Evolutionary conservation across 306 rosid species (phyloP), one percentile per base, ranked within the genome.

Genomic region (Arachis stenosperma): DNA sequence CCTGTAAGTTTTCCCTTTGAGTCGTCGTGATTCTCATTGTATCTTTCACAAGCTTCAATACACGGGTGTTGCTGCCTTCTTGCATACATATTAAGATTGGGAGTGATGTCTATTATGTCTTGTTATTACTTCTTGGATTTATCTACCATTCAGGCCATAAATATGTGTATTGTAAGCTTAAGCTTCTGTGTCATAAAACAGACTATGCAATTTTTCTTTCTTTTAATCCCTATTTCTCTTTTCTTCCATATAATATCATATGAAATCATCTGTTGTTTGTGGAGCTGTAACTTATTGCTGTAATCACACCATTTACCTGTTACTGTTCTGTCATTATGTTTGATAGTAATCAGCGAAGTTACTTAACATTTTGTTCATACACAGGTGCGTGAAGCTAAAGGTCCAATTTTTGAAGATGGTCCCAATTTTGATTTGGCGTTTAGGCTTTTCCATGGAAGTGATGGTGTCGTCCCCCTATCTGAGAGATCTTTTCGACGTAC

Each of bases 321-420:
- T 42, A 48, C 14, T 53, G 60, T 53, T 42, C 56, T 71, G 69
- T 40, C 64, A 47, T 79, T 67, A 37, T 6, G 65, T 46, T 53
- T 48, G 2, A 29, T 63, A 62, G 73, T 44, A 69, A 62, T 61
- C 53, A 12, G 13, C 58, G 47, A 4, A 30, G 82, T 90, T 53
- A 77, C 69, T 10, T 50, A 10, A 6, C 54, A 39, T 73, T 30
- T 73, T 1, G 43, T 66, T 65, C 77, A 57, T 80, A 61, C 51
- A 47, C 88, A 93, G 98, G 92, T 64, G 5, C 88, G 89, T 64
- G 90, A 86, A 74, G 75, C 88, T 64, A 91, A 89, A 87, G 98
- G 98, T 78, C 98, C 98, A 76, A 91, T 94, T 86, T 94, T 94
- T 77, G 97, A 91, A 86, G 98, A 94, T 83, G 97, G 90, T 63